Percentiles rank a stretch among this genome's conserved stretches.
Conservation (phyloP, 192 early-diverging fungal species). For the Pilaira anomala region DNA sequence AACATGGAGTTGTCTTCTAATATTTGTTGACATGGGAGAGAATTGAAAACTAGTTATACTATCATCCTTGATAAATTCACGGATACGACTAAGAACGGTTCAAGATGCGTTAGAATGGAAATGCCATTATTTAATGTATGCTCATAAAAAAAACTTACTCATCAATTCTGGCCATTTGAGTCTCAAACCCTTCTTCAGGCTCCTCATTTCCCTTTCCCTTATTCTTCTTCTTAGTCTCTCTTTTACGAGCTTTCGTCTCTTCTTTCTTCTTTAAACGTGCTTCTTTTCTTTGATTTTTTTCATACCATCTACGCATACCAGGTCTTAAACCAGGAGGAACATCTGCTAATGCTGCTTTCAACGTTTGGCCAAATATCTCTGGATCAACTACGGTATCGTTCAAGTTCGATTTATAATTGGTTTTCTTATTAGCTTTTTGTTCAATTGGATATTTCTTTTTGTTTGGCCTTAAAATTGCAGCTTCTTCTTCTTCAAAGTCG, state of each 20-base stretch:
- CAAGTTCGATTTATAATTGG: not conserved
- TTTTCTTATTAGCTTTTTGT: too few relatives aligned
- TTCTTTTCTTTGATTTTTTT: conserved; percentile 16
- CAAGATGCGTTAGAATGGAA: not conserved
- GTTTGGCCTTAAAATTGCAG: not conserved
- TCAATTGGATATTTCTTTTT: too few relatives aligned
- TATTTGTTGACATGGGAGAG: conserved; percentile 42
- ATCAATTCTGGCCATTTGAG: conserved; percentile 9
- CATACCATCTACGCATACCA: conserved; percentile 16
- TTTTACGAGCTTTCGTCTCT: not conserved
- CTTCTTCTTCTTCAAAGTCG: conserved; percentile 16
- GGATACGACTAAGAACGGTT: conserved; percentile 19
- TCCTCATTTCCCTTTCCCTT: not conserved
- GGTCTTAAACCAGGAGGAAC: conserved; percentile 23
- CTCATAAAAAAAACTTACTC: not conserved
- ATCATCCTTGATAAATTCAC: conserved; percentile 30
- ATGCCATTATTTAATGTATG: not conserved
- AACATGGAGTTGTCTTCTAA: conserved; percentile 44
- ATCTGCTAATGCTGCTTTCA: conserved; percentile 13
- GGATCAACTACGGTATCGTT: conserved; percentile 2
- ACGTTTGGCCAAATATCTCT: conserved; percentile 11
- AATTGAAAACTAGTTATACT: conserved; percentile 38
- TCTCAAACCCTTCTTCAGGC: not conserved
- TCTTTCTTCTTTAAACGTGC: conserved; percentile 4
- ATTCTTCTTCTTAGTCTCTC: not conserved